Evolutionary conservation across 345 rosid genomes (phyloP).

Genomic region (Rhodamnia rubescens): DNA sequence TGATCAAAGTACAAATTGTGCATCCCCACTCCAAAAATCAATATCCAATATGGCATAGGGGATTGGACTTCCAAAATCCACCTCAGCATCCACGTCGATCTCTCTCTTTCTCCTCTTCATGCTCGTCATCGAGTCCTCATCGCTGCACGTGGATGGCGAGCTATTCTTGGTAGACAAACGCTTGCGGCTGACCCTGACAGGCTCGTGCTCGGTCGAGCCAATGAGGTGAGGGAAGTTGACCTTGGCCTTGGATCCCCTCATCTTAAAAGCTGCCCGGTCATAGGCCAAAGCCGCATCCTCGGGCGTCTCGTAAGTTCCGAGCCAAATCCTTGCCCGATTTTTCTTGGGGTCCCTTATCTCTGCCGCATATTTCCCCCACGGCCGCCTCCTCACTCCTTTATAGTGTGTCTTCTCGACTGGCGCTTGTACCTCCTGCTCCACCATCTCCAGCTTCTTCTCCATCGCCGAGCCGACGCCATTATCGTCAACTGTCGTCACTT

Average conservation of each 20-base stretch:
- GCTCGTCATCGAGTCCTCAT: background rate
- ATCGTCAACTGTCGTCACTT: background rate
- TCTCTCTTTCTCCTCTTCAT: background rate
- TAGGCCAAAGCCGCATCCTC: constrained; percentile 43
- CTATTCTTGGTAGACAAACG: constrained; percentile 16
- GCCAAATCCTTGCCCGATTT: constrained; percentile 37
- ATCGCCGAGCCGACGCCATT: background rate
- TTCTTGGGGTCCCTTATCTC: constrained; percentile 41
- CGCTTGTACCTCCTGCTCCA: background rate
- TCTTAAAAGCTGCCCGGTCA: constrained; percentile 30
- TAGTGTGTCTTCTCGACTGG: constrained; percentile 10
- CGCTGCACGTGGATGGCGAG: no score
- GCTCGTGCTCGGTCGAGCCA: constrained; percentile 18
- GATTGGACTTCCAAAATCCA: background rate
- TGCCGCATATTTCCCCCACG: constrained; percentile 38
- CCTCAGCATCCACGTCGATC: background rate
- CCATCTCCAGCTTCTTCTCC: background rate
- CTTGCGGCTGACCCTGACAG: constrained; percentile 24
- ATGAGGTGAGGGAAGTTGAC: constrained; percentile 32
- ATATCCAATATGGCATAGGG: background rate
- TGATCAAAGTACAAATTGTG: background rate
- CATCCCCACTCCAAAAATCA: background rate
- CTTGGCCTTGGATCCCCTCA: constrained; percentile 33
- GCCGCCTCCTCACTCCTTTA: constrained; percentile 40
- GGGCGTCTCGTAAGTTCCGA: constrained; percentile 37